Conservation (phyloP, 1,139 yeast genomes). For the Lodderomyces margitis region DNA sequence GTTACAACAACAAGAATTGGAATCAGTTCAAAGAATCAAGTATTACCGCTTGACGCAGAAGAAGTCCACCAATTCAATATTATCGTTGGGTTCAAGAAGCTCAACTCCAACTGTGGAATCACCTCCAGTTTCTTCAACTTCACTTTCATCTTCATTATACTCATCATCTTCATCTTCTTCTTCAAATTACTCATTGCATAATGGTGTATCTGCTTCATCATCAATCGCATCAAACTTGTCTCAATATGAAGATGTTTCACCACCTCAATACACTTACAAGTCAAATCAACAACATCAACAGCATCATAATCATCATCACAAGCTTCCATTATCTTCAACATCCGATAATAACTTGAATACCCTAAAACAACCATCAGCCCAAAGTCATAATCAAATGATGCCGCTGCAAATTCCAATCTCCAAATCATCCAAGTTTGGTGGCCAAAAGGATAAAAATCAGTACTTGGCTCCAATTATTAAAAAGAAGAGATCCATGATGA, state of each 20-base stretch:
- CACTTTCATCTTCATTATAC: slow-evolving; percentile 2
- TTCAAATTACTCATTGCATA: slow-evolving; percentile 13
- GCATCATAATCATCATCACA: slow-evolving; percentile 3
- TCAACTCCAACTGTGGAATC: not conserved
- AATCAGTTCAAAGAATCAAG: slow-evolving; percentile 32
- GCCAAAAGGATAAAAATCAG: slow-evolving; percentile 10
- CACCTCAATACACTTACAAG: not conserved
- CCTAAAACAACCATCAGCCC: not conserved
- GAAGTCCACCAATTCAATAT: not conserved
- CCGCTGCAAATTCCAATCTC: slow-evolving; percentile 3
- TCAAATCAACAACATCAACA: not conserved
- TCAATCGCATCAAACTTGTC: slow-evolving; percentile 15
- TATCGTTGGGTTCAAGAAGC: not conserved
- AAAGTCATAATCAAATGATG: not conserved
- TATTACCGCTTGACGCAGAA: slow-evolving; percentile 36
- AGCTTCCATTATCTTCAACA: slow-evolving; percentile 24
- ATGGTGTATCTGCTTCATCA: slow-evolving; percentile 8
- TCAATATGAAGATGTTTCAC: slow-evolving; percentile 6
- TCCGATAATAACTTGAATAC: slow-evolving; percentile 13
- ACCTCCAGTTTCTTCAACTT: slow-evolving; percentile 1
- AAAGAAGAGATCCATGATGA: slow-evolving; percentile 13
- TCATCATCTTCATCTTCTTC: slow-evolving; percentile 2
- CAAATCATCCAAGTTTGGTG: slow-evolving; percentile 9
- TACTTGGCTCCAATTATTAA: slow-evolving; percentile 7
- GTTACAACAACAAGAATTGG: slow-evolving; percentile 29